Percentiles rank a stretch among this genome's conserved stretches.
Conservation (phyloP, 176 grass and related monocot species). For the Thalia dealbata region DNA sequence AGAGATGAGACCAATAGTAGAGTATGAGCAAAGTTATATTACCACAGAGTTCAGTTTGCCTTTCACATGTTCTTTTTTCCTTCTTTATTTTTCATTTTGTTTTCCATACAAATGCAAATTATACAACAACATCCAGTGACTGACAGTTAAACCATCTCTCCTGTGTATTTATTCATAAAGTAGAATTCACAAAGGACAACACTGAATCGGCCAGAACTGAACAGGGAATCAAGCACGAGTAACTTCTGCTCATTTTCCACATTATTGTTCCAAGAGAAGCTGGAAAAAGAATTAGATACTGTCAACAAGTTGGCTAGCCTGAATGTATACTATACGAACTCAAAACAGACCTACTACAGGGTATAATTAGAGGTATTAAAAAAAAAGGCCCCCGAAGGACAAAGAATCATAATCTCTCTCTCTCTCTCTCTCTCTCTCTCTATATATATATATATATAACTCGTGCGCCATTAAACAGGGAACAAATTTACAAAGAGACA, state of each 20-base stretch:
- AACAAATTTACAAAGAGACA: not conserved
- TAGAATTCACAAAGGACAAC: not conserved
- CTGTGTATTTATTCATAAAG: too few relatives aligned
- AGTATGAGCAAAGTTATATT: too few relatives aligned
- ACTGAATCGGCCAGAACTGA: not conserved
- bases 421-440: too few relatives aligned
- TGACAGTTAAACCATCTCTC: too few relatives aligned
- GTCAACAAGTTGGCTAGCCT: not conserved
- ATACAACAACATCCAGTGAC: too few relatives aligned
- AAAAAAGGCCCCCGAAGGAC: conserved; percentile 6
- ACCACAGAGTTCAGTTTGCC: not conserved
- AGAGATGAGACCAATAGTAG: too few relatives aligned
- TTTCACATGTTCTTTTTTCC: too few relatives aligned
- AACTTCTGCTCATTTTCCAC: not conserved
- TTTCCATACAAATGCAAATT: too few relatives aligned
- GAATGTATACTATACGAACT: not conserved
- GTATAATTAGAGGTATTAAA: not conserved
- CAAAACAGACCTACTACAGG: not conserved
- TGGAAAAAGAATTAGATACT: not conserved
- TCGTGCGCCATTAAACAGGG: not conserved
- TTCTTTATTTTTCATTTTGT: not conserved
- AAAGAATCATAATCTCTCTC: conserved; percentile 38
- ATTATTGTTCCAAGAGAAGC: not conserved
- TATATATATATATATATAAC: too few relatives aligned
- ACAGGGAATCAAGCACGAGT: not conserved